These are phyloP conservation scores for Umbelopsis sp. DNA, from an alignment of 371 early-diverging fungal species.

Conservation along the genomic window DNA sequence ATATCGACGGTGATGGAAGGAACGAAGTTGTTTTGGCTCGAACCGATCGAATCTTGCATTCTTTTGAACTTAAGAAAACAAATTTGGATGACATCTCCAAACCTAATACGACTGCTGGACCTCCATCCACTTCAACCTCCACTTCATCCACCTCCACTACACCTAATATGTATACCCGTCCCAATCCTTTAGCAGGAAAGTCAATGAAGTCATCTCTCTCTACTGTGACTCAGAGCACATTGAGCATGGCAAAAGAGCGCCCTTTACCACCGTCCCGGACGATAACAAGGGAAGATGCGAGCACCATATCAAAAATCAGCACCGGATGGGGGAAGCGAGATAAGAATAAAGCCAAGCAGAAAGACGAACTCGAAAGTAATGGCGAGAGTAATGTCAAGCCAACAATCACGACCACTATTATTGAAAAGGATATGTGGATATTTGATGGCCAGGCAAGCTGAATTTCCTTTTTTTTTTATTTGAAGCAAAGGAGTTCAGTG, in stretches of 20 bases:
- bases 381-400: not conserved
- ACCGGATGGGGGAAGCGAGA: conserved; percentile 3
- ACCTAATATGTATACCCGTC: conserved; percentile 1
- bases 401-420: not conserved
- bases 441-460: conserved; percentile 59
- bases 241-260: conserved; percentile 10
- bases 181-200: conserved; percentile 1
- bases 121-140: conserved; percentile 28
- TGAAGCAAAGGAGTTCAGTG: no score
- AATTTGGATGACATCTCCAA: conserved; percentile 7
- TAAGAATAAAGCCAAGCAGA: not conserved
- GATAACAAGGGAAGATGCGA: not conserved
- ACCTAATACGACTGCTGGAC: conserved; percentile 14
- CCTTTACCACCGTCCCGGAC: conserved; percentile 13
- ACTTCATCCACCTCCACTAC: conserved; percentile 5
- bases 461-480: no score
- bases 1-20: conserved; percentile 75
- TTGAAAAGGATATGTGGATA: conserved; percentile 62
- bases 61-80: conserved; percentile 45
- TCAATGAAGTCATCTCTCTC: not conserved
- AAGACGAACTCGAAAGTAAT: not conserved
- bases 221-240: not conserved
- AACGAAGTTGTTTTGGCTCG: conserved; percentile 80
- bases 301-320: conserved; percentile 7
- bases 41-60: conserved; percentile 82